Base-by-base conservation (phyloP, 768 basidiomycete species). In the Pleurotus salmoneostramineus region DNA sequence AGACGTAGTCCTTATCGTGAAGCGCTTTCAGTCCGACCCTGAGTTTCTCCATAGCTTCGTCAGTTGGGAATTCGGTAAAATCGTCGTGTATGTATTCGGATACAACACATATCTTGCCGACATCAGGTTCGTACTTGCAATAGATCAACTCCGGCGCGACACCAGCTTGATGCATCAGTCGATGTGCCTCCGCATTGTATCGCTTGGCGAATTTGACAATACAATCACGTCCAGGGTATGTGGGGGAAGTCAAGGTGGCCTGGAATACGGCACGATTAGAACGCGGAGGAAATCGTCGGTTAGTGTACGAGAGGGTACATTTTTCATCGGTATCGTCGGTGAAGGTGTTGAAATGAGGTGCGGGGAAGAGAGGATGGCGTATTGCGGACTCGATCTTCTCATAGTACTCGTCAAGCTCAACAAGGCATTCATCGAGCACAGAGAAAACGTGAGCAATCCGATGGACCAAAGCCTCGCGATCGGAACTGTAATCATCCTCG, bases 291-390 rank as follows among this genome's bases (percentile, higher is more conserved):
- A 54, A 54, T 10, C 14, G 8, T 33, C 12, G 35, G 21, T 15
- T 4, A 12, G 8, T 35, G 37, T 54, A 54, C 12, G 33, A n/a
- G 6, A 54, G 34, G n/a, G 12, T 54, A 37, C 14, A 54, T 15
- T 2, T 17, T 14, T n/a, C 12, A 8, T 35, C 37, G 35, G 12
- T n/a, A 34, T 31, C 50, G 21, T 33, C 12, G 27, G 31, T 27
- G 42, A 54, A 54, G n/a, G 51, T 40, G 11, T 4, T 35, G 31
- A 54, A 35, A 40, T 54, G 51, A 6, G 51, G 51, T 40, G 51
- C 34, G 15, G 35, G 51, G n/a, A 54, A 7, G 36, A 54, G 15
- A 27, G 31, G 36, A 42, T 54, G 15, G 14, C 14, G 27, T 15
- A 37, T 11, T 21, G 33, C 12, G 36, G 42, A 40, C 14, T 33